Percentiles rank a stretch among this genome's conserved stretches.
phyloP scores from a whole-genome alignment of 257 asterid genomes.

The Scutellaria baicalensis region DNA sequence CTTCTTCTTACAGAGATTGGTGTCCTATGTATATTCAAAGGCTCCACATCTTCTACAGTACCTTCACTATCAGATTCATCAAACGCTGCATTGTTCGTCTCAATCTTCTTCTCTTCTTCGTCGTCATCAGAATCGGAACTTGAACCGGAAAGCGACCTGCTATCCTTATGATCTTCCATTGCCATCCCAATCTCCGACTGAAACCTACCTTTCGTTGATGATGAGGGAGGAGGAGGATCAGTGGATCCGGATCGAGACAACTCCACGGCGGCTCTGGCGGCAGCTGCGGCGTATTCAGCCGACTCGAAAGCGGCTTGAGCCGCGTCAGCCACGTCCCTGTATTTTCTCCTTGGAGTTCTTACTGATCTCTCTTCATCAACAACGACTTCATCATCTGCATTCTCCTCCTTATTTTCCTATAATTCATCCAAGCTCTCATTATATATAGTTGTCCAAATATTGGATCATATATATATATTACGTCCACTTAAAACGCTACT shows the following conservation, averaged over 20 bases:
- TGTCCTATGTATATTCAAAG: constrained; percentile 28
- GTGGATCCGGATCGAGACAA: constrained; percentile 54
- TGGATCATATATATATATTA: too few species aligned
- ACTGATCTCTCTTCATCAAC: constrained; percentile 10
- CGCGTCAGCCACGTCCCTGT: constrained; percentile 83
- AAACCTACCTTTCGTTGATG: too few species aligned
- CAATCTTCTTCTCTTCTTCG: constrained; percentile 8
- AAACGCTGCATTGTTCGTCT: constrained; percentile 13
- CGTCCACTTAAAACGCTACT: too few species aligned
- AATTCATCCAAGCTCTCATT: too few species aligned
- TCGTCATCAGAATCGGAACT: constrained; percentile 44
- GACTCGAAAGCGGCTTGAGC: constrained; percentile 94
- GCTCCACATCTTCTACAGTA: constrained; percentile 8
- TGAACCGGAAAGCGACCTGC: constrained; percentile 27
- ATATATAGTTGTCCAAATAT: too few species aligned
- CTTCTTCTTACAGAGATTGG: constrained; percentile 56
- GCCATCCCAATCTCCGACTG: too few species aligned
- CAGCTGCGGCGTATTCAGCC: constrained; percentile 86
- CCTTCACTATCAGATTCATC: constrained; percentile 32
- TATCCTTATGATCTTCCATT: constrained; percentile 14
- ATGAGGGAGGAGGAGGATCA: constrained; percentile 30
- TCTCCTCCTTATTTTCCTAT: neutral
- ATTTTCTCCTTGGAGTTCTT: constrained; percentile 25
- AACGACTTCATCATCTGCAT: neutral
- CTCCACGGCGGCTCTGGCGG: constrained; percentile 86